These are phyloP conservation scores for Cystobasidium tubakii DNA, from an alignment of 768 basidiomycete genomes.

Conservation along the genomic window DNA sequence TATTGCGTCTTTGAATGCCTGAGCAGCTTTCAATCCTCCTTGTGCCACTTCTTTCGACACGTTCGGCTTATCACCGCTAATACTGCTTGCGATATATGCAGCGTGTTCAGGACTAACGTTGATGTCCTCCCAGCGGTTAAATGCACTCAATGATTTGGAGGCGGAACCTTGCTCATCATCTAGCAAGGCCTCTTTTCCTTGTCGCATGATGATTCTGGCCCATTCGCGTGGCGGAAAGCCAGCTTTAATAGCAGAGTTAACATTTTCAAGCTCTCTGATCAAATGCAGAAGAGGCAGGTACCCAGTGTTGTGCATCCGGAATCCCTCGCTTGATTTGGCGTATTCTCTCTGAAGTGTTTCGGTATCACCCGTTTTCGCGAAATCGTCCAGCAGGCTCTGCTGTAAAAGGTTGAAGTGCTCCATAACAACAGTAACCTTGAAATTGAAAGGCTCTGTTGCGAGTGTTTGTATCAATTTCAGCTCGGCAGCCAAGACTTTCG, in stretches of 20 bases:
- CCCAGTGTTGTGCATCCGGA: slow-evolving; percentile 5
- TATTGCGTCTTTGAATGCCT: slow-evolving; percentile 30
- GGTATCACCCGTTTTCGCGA: slow-evolving; percentile 11
- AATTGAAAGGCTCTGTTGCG: neutral
- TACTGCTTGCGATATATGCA: slow-evolving; percentile 17
- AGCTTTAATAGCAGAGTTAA: neutral
- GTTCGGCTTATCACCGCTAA: slow-evolving; percentile 10
- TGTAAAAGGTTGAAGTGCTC: slow-evolving; percentile 35
- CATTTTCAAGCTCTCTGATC: slow-evolving; percentile 11
- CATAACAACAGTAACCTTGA: slow-evolving; percentile 28
- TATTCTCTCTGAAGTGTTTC: slow-evolving; percentile 9
- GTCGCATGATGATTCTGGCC: slow-evolving; percentile 23
- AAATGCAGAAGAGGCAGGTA: slow-evolving; percentile 20
- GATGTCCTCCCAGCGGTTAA: slow-evolving; percentile 22
- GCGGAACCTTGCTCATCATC: neutral
- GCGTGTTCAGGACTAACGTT: slow-evolving; percentile 13
- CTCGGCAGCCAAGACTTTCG: slow-evolving; percentile 26
- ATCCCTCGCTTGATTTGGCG: slow-evolving; percentile 28
- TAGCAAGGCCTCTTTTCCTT: neutral
- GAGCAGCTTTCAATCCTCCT: slow-evolving; percentile 24
- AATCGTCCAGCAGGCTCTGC: neutral
- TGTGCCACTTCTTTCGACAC: neutral
- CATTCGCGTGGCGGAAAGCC: slow-evolving; percentile 34
- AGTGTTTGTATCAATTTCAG: neutral
- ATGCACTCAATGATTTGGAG: neutral